Conservation (phyloP, 1,284 basidiomycete species). For the Coniferiporia sulphurascens region DNA sequence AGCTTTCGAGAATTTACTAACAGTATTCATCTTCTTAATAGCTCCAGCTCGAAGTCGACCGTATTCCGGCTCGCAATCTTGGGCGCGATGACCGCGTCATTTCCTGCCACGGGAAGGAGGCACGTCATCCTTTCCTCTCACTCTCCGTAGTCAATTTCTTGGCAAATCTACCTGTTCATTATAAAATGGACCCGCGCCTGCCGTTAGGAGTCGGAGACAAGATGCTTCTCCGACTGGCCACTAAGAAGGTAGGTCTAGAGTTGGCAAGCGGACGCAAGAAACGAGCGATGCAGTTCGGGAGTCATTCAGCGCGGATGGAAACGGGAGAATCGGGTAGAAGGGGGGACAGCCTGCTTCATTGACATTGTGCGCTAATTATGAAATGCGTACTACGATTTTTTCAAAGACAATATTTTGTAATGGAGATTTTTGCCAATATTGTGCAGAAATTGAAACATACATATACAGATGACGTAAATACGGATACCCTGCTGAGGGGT, state of each 20-base stretch:
- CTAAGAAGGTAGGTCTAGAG: slow-evolving; percentile 60
- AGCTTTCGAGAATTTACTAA: background rate
- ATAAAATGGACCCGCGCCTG: slow-evolving; percentile 74
- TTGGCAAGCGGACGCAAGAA: slow-evolving; percentile 76
- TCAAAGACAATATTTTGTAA: background rate
- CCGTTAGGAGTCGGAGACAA: slow-evolving; percentile 83
- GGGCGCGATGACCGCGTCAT: slow-evolving; percentile 93
- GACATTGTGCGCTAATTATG: background rate
- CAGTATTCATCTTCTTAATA: slow-evolving; percentile 27
- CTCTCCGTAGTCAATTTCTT: slow-evolving; percentile 73
- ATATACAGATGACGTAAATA: background rate
- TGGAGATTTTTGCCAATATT: no score
- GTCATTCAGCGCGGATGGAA: slow-evolving; percentile 87
- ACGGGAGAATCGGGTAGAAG: slow-evolving; percentile 29
- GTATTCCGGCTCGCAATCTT: slow-evolving; percentile 86
- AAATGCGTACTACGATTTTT: background rate
- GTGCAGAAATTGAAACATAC: no score
- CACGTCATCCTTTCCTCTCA: slow-evolving; percentile 86
- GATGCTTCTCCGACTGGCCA: slow-evolving; percentile 70
- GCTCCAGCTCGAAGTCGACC: slow-evolving; percentile 90
- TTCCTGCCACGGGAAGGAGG: slow-evolving; percentile 85
- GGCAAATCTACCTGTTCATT: slow-evolving; percentile 68
- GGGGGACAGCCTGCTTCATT: slow-evolving; percentile 9
- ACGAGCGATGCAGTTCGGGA: slow-evolving; percentile 97
- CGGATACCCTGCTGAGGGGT: no score